Conservation (phyloP, 2,329 filamentous ascomycete genomes). For the Triangularia verruculosa region DNA sequence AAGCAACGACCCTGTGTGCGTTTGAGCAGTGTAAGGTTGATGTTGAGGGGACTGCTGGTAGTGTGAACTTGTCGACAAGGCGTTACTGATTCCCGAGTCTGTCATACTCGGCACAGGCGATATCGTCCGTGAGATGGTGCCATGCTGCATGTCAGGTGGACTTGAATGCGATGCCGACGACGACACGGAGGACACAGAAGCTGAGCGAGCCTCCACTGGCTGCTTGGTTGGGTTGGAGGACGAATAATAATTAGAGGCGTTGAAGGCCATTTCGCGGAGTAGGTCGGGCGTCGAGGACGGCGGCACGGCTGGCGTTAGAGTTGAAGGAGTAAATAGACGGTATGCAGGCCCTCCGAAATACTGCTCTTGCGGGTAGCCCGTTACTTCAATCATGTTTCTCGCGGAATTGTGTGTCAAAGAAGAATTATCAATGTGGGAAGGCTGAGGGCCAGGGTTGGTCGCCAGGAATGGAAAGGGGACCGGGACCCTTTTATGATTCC, state of each 20-base stretch:
- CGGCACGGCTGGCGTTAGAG: not conserved
- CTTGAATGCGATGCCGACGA: constrained; percentile 19
- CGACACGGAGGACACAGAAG: constrained; percentile 25
- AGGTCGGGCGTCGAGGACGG: constrained; percentile 4
- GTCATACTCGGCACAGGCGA: constrained; percentile 20
- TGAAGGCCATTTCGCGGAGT: constrained; percentile 15
- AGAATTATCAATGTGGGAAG: not conserved
- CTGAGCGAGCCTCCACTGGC: constrained; percentile 19
- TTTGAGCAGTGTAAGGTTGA: constrained; percentile 9
- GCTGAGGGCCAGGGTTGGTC: not conserved
- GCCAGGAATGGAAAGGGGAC: not conserved
- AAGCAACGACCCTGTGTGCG: constrained; percentile 12
- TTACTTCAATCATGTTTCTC: constrained; percentile 22
- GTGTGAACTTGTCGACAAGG: constrained; percentile 10
- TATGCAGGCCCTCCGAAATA: constrained; percentile 16
- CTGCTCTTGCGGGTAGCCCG: constrained; percentile 15
- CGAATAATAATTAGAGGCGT: constrained; percentile 8
- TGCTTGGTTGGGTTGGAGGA: constrained; percentile 3
- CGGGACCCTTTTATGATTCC: constrained; percentile 1
- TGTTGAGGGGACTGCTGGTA: constrained; percentile 13
- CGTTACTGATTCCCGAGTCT: not conserved
- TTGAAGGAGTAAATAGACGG: constrained; percentile 16
- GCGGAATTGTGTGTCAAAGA: not conserved
- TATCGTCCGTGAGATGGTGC: constrained; percentile 17
- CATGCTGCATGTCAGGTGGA: constrained; percentile 1